phyloP scores from a whole-genome alignment of 2,329 filamentous ascomycete species.

The Apiospora aurea region DNA sequence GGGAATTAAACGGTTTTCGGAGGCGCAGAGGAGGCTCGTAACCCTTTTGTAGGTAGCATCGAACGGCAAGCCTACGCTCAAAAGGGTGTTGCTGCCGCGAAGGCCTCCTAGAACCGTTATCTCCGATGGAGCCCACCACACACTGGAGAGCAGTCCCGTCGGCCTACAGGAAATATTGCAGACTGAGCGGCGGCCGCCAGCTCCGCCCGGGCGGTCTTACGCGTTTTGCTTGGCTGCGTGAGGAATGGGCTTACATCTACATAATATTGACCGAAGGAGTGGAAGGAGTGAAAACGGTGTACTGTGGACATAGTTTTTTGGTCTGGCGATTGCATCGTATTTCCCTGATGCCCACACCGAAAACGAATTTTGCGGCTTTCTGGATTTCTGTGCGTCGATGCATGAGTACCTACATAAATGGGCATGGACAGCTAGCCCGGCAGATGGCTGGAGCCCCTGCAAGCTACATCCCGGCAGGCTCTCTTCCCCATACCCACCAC shows the following conservation, averaged over 20 bases:
- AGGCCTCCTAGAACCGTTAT: neutral
- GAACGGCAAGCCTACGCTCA: neutral
- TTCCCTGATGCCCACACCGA: neutral
- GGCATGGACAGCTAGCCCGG: neutral
- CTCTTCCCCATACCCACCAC: constrained; percentile 14
- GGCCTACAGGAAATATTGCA: neutral
- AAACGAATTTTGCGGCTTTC: neutral
- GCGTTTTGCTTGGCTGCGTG: neutral
- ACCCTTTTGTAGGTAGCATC: too few relatives aligned
- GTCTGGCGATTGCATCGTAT: neutral
- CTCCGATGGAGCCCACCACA: neutral
- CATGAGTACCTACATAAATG: neutral
- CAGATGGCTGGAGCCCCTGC: constrained; percentile 8
- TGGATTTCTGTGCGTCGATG: constrained; percentile 13
- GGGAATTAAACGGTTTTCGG: neutral
- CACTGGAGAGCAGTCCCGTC: neutral
- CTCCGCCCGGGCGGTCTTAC: neutral
- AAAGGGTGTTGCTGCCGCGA: neutral
- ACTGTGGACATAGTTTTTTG: neutral
- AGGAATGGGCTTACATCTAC: neutral
- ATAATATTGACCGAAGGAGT: neutral
- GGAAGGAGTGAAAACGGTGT: neutral
- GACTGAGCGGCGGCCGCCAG: neutral
- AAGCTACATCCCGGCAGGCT: constrained; percentile 7
- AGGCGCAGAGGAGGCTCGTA: neutral